These are phyloP conservation scores for Talaromyces sp. DNA, from an alignment of 2,329 filamentous ascomycete genomes.

Conservation along the genomic window DNA sequence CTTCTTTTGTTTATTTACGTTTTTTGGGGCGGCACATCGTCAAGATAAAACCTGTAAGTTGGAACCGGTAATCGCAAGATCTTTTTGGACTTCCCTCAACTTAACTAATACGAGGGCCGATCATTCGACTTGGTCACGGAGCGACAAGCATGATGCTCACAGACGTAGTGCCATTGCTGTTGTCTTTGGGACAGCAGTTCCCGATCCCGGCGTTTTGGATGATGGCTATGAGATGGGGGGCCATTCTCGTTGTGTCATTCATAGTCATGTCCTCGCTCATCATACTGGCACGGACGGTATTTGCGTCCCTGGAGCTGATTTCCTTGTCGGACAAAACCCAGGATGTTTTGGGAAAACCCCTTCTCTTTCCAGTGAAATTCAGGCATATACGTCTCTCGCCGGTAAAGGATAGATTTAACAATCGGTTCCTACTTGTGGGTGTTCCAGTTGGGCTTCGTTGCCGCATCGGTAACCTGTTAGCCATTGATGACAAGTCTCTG, in stretches of 20 bases:
- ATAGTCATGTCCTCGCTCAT: not conserved
- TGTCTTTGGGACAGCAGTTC: not conserved
- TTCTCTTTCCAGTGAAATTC: conserved; percentile 5
- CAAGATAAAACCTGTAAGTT: too few relatives aligned
- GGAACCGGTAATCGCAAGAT: too few relatives aligned
- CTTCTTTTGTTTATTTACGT: too few relatives aligned
- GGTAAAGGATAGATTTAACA: conserved; percentile 1
- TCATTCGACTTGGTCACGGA: not conserved
- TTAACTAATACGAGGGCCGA: too few relatives aligned
- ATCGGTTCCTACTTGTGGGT: not conserved
- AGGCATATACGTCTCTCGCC: conserved; percentile 4
- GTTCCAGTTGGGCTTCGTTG: conserved; percentile 9
- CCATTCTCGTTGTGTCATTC: not conserved
- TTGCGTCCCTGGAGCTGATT: not conserved
- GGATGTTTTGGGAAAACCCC: not conserved
- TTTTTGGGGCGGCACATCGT: too few relatives aligned
- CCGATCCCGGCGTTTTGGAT: not conserved
- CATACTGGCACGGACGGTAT: not conserved
- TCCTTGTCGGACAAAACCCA: not conserved
- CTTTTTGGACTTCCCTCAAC: not conserved
- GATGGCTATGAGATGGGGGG: not conserved
- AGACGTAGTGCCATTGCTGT: not conserved
- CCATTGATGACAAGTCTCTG: conserved; percentile 2
- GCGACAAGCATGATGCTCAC: not conserved
- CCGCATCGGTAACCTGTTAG: conserved; percentile 3